A percentile compares a stretch with the other conserved stretches of the same genome.
These are phyloP conservation scores for Neopestalotiopsis sp. DNA, from an alignment of 2,329 filamentous ascomycete genomes.

Conservation along the genomic window DNA sequence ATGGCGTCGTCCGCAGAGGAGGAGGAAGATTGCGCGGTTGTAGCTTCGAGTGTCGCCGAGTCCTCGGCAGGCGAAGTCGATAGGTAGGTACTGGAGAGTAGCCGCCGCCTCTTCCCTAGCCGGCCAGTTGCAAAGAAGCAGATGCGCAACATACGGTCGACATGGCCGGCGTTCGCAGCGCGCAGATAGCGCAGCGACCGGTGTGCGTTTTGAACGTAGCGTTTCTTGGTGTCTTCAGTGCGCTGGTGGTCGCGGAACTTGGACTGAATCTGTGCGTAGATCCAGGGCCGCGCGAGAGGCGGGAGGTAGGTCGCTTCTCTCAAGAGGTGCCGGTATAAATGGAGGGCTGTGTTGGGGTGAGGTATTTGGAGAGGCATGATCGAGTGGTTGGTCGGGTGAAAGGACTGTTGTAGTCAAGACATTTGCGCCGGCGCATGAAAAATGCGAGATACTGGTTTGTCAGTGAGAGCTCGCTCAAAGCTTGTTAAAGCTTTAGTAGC, in stretches of 20 bases:
- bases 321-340: conserved; percentile 64
- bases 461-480: too few species aligned
- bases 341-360: conserved; percentile 39
- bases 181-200: conserved; percentile 52
- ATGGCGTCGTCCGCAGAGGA: background rate
- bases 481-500: too few species aligned
- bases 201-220: conserved; percentile 46
- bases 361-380: conserved; percentile 42
- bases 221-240: conserved; percentile 24
- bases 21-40: background rate
- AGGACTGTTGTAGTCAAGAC: background rate
- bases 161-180: conserved; percentile 58
- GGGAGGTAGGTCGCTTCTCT: conserved; percentile 67
- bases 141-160: conserved; percentile 50
- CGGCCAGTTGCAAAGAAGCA: conserved; percentile 58
- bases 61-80: conserved; percentile 43
- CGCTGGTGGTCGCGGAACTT: conserved; percentile 50
- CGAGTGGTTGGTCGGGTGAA: background rate
- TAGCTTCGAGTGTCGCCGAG: conserved; percentile 44
- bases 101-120: conserved; percentile 53
- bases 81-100: conserved; percentile 47
- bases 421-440: background rate
- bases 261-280: conserved; percentile 46
- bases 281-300: conserved; percentile 49
- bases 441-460: too few species aligned